A percentile compares a stretch with the other conserved stretches of the same genome.
phyloP scores from a whole-genome alignment of 2,329 filamentous ascomycete species.

The Colletotrichum viniferum region DNA sequence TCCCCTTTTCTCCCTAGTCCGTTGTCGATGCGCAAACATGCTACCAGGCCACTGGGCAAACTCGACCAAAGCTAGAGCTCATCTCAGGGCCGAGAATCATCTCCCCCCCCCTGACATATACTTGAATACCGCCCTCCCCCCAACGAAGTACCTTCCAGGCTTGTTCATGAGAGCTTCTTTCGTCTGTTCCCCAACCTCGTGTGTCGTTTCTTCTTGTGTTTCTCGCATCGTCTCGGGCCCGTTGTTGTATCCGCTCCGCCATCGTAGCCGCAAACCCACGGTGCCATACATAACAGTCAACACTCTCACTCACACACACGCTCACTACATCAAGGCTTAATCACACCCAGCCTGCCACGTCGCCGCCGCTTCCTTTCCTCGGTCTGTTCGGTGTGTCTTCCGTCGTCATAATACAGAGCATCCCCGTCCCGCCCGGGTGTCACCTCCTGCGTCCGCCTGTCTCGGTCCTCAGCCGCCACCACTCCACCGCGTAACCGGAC shows the following conservation, averaged over 20 bases:
- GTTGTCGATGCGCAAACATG: slow-evolving; percentile 20
- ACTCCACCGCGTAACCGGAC: background rate
- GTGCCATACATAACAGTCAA: background rate
- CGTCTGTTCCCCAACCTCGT: slow-evolving; percentile 5
- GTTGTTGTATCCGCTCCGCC: background rate
- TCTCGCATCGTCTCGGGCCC: slow-evolving; percentile 5
- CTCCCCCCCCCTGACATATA: background rate
- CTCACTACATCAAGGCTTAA: background rate
- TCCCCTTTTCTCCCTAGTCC: slow-evolving; percentile 20
- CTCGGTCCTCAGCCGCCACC: slow-evolving; percentile 16
- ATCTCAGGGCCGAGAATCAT: background rate
- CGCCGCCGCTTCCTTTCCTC: slow-evolving; percentile 1
- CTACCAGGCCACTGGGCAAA: background rate
- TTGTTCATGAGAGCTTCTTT: background rate
- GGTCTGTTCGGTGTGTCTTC: background rate
- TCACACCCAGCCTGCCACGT: background rate
- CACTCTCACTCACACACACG: background rate
- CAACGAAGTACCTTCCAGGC: background rate
- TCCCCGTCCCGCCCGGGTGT: background rate
- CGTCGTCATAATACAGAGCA: background rate
- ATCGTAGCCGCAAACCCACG: background rate
- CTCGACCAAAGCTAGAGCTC: slow-evolving; percentile 14
- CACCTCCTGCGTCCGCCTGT: background rate
- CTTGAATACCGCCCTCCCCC: slow-evolving; percentile 17
- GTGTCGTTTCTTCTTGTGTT: slow-evolving; percentile 11